Evolutionary conservation across 495 filamentous ascomycete genomes (phyloP), one percentile per base, ranked within the genome.

Genomic region (Sordaria brevicollis): DNA sequence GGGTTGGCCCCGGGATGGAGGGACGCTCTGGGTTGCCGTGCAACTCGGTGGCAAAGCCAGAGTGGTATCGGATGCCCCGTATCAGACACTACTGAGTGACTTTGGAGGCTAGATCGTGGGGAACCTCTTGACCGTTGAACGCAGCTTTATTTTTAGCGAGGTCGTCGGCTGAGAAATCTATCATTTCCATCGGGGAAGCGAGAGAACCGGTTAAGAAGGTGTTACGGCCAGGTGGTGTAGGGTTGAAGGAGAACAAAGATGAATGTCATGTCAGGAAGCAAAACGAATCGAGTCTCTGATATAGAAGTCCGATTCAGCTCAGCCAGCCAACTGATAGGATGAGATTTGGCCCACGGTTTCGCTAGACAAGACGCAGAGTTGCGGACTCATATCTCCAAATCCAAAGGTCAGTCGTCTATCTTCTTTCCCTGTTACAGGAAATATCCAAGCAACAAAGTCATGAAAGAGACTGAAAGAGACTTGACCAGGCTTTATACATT

Each of bases 51-150:
- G 70, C 76, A 65, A 76, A 77, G 36, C 73, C 74, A 19, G 43
- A 57, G 49, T 73, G 70, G 73, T 76, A 69, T 38, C 76, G 72
- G 33, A 77, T 77, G 33, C 76, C 76, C 9, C 76, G 69, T 25
- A 77, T 66, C 19, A 77, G 67, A 65, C 75, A 77, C 15, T 57
- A 34, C 57, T 54, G 41, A n/a, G 43, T 37, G 34, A 67, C n/a
- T 21, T 10, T 19, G n/a, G n/a, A 43, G 39, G 39, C n/a, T 19
- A 43, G 39, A 21, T n/a, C n/a, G 39, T 21, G 39, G 39, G 39
- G 39, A 43, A 43, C 19, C 7, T 43, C 10, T 43, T 21, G 39
- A 43, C 39, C 39, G 39, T 43, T 43, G 39, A 43, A 43, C 19
- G 39, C 39, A 43, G 39, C 39, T 43, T 43, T 9, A 19, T 43